Conservation (phyloP, 2,329 filamentous ascomycete genomes). For the Cytospora chrysosperma region DNA sequence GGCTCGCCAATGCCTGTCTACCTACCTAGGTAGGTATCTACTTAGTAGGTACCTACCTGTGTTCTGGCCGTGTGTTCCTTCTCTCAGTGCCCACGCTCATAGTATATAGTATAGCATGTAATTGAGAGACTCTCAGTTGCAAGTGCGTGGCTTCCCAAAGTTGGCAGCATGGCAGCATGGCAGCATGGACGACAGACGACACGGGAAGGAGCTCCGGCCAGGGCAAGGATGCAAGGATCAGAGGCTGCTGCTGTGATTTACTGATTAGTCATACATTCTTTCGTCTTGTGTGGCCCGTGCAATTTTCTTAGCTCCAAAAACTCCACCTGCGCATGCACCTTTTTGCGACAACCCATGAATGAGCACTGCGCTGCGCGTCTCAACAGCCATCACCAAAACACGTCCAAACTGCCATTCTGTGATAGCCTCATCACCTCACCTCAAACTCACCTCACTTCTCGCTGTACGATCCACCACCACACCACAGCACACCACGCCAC, state of each 20-base stretch:
- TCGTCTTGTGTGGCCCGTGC: conserved; percentile 5
- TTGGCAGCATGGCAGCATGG: background rate
- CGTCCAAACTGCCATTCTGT: conserved; percentile 1
- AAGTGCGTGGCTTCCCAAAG: background rate
- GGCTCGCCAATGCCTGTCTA: background rate
- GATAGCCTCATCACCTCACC: background rate
- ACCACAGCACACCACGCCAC: background rate
- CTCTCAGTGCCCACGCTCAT: background rate
- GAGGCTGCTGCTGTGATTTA: background rate
- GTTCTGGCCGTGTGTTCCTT: too few relatives aligned
- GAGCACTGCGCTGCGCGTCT: background rate
- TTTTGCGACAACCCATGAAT: background rate
- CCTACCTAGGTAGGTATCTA: background rate
- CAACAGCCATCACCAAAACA: conserved; percentile 7
- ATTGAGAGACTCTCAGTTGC: background rate
- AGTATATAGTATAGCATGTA: too few relatives aligned
- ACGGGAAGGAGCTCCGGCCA: background rate
- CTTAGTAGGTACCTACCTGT: background rate
- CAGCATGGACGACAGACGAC: background rate
- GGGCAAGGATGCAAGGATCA: too few relatives aligned
- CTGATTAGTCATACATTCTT: background rate
- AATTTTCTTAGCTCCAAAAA: conserved; percentile 4
- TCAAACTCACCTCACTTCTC: background rate
- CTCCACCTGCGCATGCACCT: background rate
- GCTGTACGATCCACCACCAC: background rate